phyloP scores from a whole-genome alignment of 139 green algal species.

The Axilococcus clingmanii region DNA sequence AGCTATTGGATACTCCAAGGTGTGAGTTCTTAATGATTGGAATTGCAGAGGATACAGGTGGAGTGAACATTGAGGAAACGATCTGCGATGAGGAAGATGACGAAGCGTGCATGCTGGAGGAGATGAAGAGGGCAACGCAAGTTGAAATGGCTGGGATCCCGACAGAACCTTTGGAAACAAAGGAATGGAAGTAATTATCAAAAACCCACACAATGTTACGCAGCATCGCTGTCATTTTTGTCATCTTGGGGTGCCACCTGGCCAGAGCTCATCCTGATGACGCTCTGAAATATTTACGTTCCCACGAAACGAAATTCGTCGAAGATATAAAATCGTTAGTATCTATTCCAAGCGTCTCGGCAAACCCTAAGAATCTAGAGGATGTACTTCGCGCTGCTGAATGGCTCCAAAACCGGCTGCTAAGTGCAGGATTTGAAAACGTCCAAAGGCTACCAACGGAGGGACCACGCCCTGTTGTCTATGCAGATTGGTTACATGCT shows the following conservation, averaged over 20 bases:
- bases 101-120: conserved; percentile 10
- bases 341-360: conserved; percentile 34
- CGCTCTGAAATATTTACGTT: too few species aligned
- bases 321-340: conserved; percentile 26
- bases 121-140: conserved; percentile 11
- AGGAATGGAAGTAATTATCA: conserved; percentile 19
- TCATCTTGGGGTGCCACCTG: too few species aligned
- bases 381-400: conserved; percentile 25
- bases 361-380: conserved; percentile 15
- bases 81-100: background rate
- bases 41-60: conserved; percentile 2
- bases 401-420: conserved; percentile 24
- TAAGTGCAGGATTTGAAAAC: conserved; percentile 28
- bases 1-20: conserved; percentile 21
- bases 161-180: conserved; percentile 14
- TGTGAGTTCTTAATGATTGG: conserved; percentile 34
- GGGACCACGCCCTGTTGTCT: conserved; percentile 52
- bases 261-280: too few species aligned
- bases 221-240: too few species aligned
- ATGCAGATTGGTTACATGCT: conserved; percentile 45
- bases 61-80: background rate
- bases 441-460: conserved; percentile 34
- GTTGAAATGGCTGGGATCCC: conserved; percentile 9
- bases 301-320: conserved; percentile 2
- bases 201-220: too few species aligned